Percentiles rank a stretch among this genome's conserved stretches.
These are phyloP conservation scores for Pichia terricola DNA, from an alignment of 1,139 yeast species.

Conservation along the genomic window DNA sequence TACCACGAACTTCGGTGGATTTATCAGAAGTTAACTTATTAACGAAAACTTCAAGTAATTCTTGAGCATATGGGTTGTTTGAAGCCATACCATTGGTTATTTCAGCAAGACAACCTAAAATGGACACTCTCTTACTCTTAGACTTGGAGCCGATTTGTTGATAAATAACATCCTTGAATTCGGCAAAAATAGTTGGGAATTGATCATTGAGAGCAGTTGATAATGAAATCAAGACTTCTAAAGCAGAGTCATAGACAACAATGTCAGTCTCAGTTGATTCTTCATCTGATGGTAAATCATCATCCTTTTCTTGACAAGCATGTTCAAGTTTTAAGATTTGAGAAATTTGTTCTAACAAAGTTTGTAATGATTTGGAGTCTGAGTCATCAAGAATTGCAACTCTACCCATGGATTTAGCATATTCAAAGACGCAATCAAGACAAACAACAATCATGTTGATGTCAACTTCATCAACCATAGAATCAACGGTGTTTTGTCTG, in stretches of 20 bases:
- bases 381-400: conserved; percentile 52
- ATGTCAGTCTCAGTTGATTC: conserved; percentile 78
- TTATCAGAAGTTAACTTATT: conserved; percentile 66
- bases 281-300: conserved; percentile 31
- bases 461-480: conserved; percentile 73
- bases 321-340: conserved; percentile 71
- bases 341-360: conserved; percentile 61
- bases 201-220: conserved; percentile 68
- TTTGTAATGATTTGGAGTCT: conserved; percentile 53
- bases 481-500: conserved; percentile 53
- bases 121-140: conserved; percentile 68
- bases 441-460: conserved; percentile 70
- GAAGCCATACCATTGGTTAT: conserved; percentile 68
- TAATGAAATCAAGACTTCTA: conserved; percentile 74
- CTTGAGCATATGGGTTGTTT: conserved; percentile 57
- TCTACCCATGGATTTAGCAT: conserved; percentile 66
- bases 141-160: conserved; percentile 55
- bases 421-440: conserved; percentile 66
- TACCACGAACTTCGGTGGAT: conserved; percentile 84
- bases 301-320: conserved; percentile 57
- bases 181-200: conserved; percentile 58
- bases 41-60: conserved; percentile 60
- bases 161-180: conserved; percentile 61
- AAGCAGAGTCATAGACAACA: conserved; percentile 70
- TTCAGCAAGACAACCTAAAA: conserved; percentile 88